Evolutionary conservation across 2,329 filamentous ascomycete genomes (phyloP), one percentile per base, ranked within the genome.

Genomic region (Exophiala viscosa): DNA sequence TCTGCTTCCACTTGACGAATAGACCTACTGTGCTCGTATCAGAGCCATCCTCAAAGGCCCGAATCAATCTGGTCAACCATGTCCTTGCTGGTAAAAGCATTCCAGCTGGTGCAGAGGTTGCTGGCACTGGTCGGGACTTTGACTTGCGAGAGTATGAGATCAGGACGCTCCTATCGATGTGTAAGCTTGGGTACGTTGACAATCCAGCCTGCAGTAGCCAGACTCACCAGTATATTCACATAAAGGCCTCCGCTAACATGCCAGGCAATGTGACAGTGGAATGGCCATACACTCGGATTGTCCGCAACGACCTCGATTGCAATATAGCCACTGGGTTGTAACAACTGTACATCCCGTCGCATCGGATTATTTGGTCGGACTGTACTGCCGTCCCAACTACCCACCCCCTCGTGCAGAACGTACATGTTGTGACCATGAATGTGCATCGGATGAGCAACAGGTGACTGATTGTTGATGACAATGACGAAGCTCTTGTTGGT

Each of bases 241-340:
- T 35, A 18, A 9, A 49, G 20, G 5, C 35, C 36, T 3, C 20
- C 23, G 8, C 39, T 34, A 11, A 40, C 45, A 45, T 59, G 57
- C 50, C 54, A 59, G 1, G 48, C 69, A 51, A 72, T 71, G 60
- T 73, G 70, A 48, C 70, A 72, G 51, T 72, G 70, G 60, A 70
- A 64, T 9, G 72, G 55, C 71, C 71, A 74, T 2, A 68, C 68
- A 5, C 71, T 71, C 1, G 72, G 70, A 51, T 75, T 75, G 52
- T 75, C 69, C 11, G 66, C 69, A 50, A 66, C 58, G 54, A 72
- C 71, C 14, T 70, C 70, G 18, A 74, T 46, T 5, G 68, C 66
- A 34, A 75, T 51, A 61, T 69, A 72, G 4, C 50, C 57, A 42
- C 55, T 61, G 1, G 62, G 60, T 1, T 65, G 66, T 20, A 74